Percentiles rank a stretch among this genome's conserved stretches.
Evolutionary conservation across 1,284 basidiomycete species (phyloP).

Genomic region (Apiotrichum porosum): DNA sequence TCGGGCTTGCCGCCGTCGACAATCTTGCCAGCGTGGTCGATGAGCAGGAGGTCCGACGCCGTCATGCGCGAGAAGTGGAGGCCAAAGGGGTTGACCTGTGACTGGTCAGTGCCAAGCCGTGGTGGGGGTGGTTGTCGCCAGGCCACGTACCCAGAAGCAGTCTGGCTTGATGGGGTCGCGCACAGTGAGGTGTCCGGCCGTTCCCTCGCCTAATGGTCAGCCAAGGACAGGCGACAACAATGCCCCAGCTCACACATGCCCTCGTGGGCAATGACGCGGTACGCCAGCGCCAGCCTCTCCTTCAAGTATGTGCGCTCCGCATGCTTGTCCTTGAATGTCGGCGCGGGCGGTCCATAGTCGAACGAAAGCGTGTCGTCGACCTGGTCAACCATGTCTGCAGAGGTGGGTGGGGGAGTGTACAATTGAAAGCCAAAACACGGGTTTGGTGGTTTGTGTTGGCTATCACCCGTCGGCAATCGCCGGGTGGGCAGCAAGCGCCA

Average conservation of each 20-base stretch:
- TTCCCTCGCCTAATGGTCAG: conserved; percentile 52
- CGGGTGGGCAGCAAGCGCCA: too few relatives aligned
- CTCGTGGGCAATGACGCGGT: conserved; percentile 50
- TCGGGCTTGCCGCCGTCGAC: conserved; percentile 50
- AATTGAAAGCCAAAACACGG: too few relatives aligned
- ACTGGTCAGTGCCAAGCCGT: too few relatives aligned
- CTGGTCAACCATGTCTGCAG: too few relatives aligned
- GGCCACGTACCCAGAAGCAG: conserved; percentile 36
- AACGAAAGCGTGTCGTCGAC: conserved; percentile 14
- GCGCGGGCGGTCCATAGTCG: conserved; percentile 20
- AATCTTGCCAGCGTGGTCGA: conserved; percentile 53
- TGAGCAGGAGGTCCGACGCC: conserved; percentile 52
- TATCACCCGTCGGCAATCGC: too few relatives aligned
- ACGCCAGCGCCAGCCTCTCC: conserved; percentile 51
- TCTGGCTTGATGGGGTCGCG: conserved; percentile 55
- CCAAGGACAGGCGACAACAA: background rate
- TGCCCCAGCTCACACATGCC: conserved; percentile 45
- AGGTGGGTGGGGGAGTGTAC: too few relatives aligned
- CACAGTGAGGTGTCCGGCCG: conserved; percentile 61
- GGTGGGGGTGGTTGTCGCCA: background rate
- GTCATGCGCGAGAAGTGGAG: conserved; percentile 52
- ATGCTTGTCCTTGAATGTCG: conserved; percentile 19
- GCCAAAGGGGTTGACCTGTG: conserved; percentile 26
- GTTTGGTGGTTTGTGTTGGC: too few relatives aligned
- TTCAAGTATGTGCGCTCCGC: conserved; percentile 53